Base-by-base conservation (phyloP, 192 early-diverging fungal genomes). In the Mortierella hygrophila region DNA sequence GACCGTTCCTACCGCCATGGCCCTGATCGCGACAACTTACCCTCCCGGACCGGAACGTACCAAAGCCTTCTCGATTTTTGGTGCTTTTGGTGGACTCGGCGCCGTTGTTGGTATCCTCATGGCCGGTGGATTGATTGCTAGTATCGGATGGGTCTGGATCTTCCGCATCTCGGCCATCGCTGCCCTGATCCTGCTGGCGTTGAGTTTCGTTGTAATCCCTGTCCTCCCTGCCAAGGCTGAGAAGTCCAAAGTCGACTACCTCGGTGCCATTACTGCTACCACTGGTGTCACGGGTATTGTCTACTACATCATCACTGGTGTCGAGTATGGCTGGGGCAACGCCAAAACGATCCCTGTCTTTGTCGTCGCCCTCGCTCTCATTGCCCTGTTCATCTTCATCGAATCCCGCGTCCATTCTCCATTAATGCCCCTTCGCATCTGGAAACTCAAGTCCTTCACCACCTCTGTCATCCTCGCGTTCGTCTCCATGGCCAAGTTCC, bases 391-490 rank as follows among this genome's bases (percentile, higher is more conserved):
- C 47, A 46, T 89, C 9, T 78, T 86, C 32, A 70, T 68, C 38
- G 80, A 91, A 42, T 68, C 70, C 26, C 85, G 83, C 54, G 71
- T 83, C 7, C 32, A 41, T 0, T 46, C 74, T 1, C 91, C 91
- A 2, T 46, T 91, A 29, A 88, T 91, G 85, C 91, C 87, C 1
- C 80, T 85, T 4, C 49, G 80, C 1, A 82, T 89, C 72, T 91
- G 91, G 91, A 84, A 82, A 74, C 70, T 74, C 29, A 68, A 74
- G 3, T 80, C 82, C 15, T 91, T 91, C 73, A 74, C 89, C 3
- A 69, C 84, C 49, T 85, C 91, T 0, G 83, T 90, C 29, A 69
- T 77, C 4, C 79, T 90, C 9, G 88, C 82, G 1, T 90, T 90
- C 55, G 29, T 89, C 16, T 54, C 49, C 2, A 80, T 86, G 60